Evolutionary conservation across 176 grass and related monocot species (phyloP), one percentile per base, ranked within the genome.

Genomic region (Eragrostis nindensis): DNA sequence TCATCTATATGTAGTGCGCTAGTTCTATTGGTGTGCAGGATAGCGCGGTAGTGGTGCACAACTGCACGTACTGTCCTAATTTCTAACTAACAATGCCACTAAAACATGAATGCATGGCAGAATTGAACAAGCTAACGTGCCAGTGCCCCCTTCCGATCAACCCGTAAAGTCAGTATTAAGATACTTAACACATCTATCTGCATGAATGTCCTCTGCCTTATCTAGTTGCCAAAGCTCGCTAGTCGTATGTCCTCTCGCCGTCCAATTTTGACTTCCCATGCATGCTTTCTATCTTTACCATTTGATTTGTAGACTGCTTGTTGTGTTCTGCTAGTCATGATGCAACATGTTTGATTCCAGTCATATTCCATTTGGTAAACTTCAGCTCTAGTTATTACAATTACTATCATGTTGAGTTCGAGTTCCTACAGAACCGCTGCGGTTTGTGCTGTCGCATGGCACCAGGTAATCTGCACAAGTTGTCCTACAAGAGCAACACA

Each of bases 241-340:
- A 40, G 49, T 42, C 52, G 15, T 68, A 82, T 71, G 64, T 87
- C 85, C 18, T 87, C 13, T 69, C 55, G 30, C 71, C 53, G 32
- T 87, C 82, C 32, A 70, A 70, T 77, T 59, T 77, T 77, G 79
- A 82, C 73, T 87, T 82, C 12, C 29, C 63, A 30, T 42, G 29
- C 62, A 32, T 30, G 42, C 62, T 53, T 73, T 87, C 52, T 56
- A 57, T 74, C 2, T 53, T 65, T 71, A 64, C 22, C 30, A 70
- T 42, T 78, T 40, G 43, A 62, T 77, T 70, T 13, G 11, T 52
- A 19, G 68, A 71, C 18, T 29, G 24, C 22, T 45, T 48, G 13
- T 14, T 30, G 39, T 9, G 19, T n/a, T 18, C 16, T 68, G 44
- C 43, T 29, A 27, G 10, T 22, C 29, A 14, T 73, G 49, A n/a